Conservation (phyloP, 148 eudicot genomes). For the Silene latifolia region DNA sequence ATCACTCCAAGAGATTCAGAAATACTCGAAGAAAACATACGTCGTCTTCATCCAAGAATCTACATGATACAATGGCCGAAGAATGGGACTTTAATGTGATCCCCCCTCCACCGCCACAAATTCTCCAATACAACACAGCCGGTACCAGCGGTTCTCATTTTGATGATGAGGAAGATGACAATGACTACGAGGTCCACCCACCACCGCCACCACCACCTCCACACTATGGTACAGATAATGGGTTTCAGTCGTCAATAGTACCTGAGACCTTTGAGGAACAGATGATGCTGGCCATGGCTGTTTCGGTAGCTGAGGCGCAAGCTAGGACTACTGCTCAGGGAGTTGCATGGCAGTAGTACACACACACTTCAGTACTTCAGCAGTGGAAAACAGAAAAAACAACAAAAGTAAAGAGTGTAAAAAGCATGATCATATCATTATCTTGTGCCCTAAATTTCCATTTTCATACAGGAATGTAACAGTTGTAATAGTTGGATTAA, state of each 20-base stretch:
- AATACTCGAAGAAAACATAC: slow-evolving; percentile 21
- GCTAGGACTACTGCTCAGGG: slow-evolving; percentile 56
- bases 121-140: slow-evolving; percentile 15
- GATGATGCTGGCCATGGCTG: slow-evolving; percentile 99
- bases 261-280: slow-evolving; percentile 94
- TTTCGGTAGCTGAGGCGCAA: slow-evolving; percentile 84
- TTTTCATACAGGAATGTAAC: neutral
- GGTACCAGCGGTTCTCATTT: slow-evolving; percentile 24
- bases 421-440: neutral
- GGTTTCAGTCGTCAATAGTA: slow-evolving; percentile 38
- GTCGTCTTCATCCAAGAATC: slow-evolving; percentile 23
- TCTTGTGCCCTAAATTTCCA: neutral
- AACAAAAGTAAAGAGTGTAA: neutral
- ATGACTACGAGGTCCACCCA: slow-evolving; percentile 12
- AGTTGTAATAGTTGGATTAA: neutral
- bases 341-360: slow-evolving; percentile 74
- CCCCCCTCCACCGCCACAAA: slow-evolving; percentile 25
- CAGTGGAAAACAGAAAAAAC: neutral
- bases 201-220: slow-evolving; percentile 25
- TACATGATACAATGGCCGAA: slow-evolving; percentile 23
- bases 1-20: slow-evolving; percentile 27
- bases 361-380: too few species aligned
- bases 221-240: slow-evolving; percentile 32
- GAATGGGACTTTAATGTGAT: slow-evolving; percentile 45
- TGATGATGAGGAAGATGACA: slow-evolving; percentile 17